Percentiles rank a stretch among this genome's conserved stretches.
Conservation (phyloP, 257 asterid genomes). For the Nicotiana obtusifolia region DNA sequence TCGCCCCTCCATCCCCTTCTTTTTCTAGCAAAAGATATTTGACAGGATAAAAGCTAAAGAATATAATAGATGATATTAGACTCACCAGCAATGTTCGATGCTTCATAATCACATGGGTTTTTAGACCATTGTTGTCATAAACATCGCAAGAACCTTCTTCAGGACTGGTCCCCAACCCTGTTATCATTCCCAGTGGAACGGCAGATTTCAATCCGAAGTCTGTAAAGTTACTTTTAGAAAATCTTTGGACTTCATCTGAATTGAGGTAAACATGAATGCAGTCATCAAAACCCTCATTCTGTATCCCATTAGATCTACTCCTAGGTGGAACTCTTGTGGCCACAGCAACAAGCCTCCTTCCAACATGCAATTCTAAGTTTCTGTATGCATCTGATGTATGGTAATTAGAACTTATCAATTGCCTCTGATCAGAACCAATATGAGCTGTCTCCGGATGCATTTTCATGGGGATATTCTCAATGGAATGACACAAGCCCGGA, state of each 20-base stretch:
- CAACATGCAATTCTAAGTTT: constrained; percentile 64
- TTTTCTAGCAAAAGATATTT: background rate
- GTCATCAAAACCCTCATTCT: constrained; percentile 48
- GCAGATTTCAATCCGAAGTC: constrained; percentile 35
- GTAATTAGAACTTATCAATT: constrained; percentile 22
- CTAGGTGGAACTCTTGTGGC: constrained; percentile 67
- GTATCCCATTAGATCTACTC: constrained; percentile 17
- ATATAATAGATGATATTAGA: background rate
- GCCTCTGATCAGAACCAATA: constrained; percentile 25
- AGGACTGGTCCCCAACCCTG: constrained; percentile 74
- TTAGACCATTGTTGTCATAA: constrained; percentile 46
- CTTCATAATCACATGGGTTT: constrained; percentile 84
- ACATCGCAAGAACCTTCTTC: constrained; percentile 85
- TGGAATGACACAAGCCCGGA: constrained; percentile 20
- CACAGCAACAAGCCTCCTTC: constrained; percentile 74
- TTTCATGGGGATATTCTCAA: constrained; percentile 17
- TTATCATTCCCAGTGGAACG: constrained; percentile 63
- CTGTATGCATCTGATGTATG: constrained; percentile 54
- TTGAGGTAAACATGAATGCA: constrained; percentile 58
- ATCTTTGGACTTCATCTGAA: constrained; percentile 26
- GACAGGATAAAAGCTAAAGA: background rate
- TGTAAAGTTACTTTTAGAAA: constrained; percentile 14
- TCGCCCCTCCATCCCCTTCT: background rate
- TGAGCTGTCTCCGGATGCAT: constrained; percentile 24
- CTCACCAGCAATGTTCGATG: constrained; percentile 84